phyloP scores from a whole-genome alignment of 768 basidiomycete genomes.

The Tephrocybe rancida region DNA sequence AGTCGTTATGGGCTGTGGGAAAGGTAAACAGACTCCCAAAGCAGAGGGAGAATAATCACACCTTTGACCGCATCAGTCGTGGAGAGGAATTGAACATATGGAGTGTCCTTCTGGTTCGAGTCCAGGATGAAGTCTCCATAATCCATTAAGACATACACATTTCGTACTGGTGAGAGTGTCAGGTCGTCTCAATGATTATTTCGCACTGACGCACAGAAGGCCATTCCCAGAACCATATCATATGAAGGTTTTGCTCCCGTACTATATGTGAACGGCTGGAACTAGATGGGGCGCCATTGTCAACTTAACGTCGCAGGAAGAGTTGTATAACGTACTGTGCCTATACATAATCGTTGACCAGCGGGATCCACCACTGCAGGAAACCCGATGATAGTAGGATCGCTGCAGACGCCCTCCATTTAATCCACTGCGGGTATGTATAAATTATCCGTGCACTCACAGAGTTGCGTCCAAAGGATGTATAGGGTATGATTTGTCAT shows the following conservation, averaged over 20 bases:
- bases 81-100: slow-evolving; percentile 67
- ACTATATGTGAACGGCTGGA: slow-evolving; percentile 66
- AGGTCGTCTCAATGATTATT: slow-evolving; percentile 28
- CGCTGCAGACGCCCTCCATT: slow-evolving; percentile 16
- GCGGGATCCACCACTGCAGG: slow-evolving; percentile 29
- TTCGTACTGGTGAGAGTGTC: slow-evolving; percentile 49
- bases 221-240: slow-evolving; percentile 75
- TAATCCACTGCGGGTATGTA: neutral
- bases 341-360: slow-evolving; percentile 39
- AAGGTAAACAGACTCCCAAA: neutral
- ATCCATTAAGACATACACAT: slow-evolving; percentile 63
- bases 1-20: slow-evolving; percentile 35
- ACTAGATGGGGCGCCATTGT: slow-evolving; percentile 39
- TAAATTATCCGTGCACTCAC: slow-evolving; percentile 32
- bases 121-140: slow-evolving; percentile 63
- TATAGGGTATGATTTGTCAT: slow-evolving; percentile 56
- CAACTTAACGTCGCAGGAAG: too few species aligned
- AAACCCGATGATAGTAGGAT: slow-evolving; percentile 34
- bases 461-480: slow-evolving; percentile 67
- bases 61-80: slow-evolving; percentile 50
- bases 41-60: slow-evolving; percentile 16
- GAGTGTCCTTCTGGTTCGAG: slow-evolving; percentile 37
- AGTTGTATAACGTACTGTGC: slow-evolving; percentile 41
- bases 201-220: slow-evolving; percentile 68
- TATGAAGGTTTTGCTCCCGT: slow-evolving; percentile 42